Percentiles rank a stretch among this genome's conserved stretches.
Evolutionary conservation across 2,329 filamentous ascomycete species (phyloP).

Genomic region (Sarocladiaceae sp.): DNA sequence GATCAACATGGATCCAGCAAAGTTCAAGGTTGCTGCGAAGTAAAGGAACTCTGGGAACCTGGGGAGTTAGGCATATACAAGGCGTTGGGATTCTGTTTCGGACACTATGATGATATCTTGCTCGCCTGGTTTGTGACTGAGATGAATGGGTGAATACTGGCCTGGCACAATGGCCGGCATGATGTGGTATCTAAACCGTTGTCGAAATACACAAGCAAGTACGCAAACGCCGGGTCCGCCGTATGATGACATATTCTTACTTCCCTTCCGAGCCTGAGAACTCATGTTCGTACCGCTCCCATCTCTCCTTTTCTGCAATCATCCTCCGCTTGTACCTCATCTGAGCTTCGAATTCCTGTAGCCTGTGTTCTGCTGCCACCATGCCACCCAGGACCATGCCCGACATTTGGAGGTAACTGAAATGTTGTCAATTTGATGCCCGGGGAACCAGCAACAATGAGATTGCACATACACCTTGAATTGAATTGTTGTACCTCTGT

Average conservation of each 20-base stretch:
- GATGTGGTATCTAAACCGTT: slow-evolving; percentile 7
- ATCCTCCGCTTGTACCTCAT: slow-evolving; percentile 62
- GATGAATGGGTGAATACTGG: neutral
- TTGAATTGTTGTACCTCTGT: slow-evolving; percentile 67
- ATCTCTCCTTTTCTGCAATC: slow-evolving; percentile 61
- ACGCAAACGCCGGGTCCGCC: neutral
- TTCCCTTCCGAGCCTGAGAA: slow-evolving; percentile 40
- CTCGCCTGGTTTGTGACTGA: neutral
- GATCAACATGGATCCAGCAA: slow-evolving; percentile 91
- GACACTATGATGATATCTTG: neutral
- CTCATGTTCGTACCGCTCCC: slow-evolving; percentile 64
- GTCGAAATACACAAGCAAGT: slow-evolving; percentile 1
- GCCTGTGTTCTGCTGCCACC: slow-evolving; percentile 67
- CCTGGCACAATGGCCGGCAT: slow-evolving; percentile 4
- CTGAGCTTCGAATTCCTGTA: slow-evolving; percentile 63
- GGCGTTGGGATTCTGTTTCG: slow-evolving; percentile 27
- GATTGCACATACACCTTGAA: slow-evolving; percentile 64
- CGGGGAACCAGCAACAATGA: neutral
- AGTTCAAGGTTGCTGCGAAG: slow-evolving; percentile 52
- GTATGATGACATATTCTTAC: slow-evolving; percentile 13
- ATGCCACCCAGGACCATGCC: slow-evolving; percentile 76
- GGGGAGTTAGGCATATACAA: slow-evolving; percentile 21
- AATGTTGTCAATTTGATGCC: neutral
- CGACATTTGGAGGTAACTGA: slow-evolving; percentile 78
- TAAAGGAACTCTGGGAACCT: slow-evolving; percentile 7